Percentiles rank a stretch among this genome's conserved stretches.
These are phyloP conservation scores for Achaetomium macrosporum DNA, from an alignment of 2,329 filamentous ascomycete species.

Conservation along the genomic window DNA sequence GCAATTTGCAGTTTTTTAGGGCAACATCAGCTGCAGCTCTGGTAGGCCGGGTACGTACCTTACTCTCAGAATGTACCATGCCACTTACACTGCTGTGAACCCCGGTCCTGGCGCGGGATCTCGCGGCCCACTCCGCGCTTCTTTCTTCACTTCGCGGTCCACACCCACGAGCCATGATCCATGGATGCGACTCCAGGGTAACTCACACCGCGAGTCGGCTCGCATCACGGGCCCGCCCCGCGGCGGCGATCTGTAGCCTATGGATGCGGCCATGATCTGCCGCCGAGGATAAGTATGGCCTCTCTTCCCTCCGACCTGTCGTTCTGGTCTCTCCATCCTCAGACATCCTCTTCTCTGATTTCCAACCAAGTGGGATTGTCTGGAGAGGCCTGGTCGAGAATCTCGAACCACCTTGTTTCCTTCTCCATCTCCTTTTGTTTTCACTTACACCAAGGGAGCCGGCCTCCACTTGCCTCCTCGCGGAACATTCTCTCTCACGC, in stretches of 20 bases:
- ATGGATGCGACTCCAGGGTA: constrained; percentile 7
- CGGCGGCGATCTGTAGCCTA: constrained; percentile 24
- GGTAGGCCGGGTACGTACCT: constrained; percentile 19
- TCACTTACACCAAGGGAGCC: constrained; percentile 24
- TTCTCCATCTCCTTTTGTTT: constrained; percentile 18
- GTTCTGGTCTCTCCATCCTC: constrained; percentile 26
- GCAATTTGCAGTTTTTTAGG: constrained; percentile 11
- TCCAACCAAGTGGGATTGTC: constrained; percentile 22
- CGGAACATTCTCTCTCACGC: constrained; percentile 7
- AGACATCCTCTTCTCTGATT: constrained; percentile 23
- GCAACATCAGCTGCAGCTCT: constrained; percentile 21
- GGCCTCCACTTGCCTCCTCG: constrained; percentile 23
- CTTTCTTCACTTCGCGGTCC: constrained; percentile 1
- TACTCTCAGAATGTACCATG: not conserved
- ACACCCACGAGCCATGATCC: constrained; percentile 7
- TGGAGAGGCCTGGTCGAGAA: constrained; percentile 22
- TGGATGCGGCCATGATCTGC: constrained; percentile 20
- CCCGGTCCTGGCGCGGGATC: constrained; percentile 1
- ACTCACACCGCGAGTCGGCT: constrained; percentile 17
- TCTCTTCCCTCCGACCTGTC: constrained; percentile 21
- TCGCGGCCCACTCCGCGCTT: constrained; percentile 2
- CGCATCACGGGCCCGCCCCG: constrained; percentile 22
- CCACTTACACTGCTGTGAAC: not conserved
- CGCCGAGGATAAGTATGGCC: constrained; percentile 29
- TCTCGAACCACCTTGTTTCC: constrained; percentile 13